phyloP scores from a whole-genome alignment of 225 moss, liverwort and hornwort genomes.

The Anthoceros angustus region DNA sequence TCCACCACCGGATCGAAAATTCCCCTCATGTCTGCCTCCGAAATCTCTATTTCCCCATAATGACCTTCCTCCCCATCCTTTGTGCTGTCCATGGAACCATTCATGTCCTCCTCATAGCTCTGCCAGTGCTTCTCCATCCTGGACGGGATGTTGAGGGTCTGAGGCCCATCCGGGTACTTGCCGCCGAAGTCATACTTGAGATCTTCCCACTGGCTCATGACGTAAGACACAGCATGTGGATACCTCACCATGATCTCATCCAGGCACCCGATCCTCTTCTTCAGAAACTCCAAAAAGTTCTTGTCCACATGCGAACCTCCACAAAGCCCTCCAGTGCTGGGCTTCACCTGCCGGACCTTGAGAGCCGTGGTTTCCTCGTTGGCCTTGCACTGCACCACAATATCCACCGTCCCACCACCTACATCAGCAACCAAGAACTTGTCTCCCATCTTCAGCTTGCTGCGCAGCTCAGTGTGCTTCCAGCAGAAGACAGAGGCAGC shows the following conservation, averaged over 20 bases:
- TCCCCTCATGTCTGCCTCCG: conserved; percentile 14
- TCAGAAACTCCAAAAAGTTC: conserved; percentile 30
- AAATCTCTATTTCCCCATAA: conserved; percentile 20
- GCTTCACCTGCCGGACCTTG: conserved; percentile 29
- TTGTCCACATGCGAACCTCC: conserved; percentile 46
- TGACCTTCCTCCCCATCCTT: conserved; percentile 8
- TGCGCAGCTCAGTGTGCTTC: neutral
- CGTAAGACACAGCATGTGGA: conserved; percentile 1
- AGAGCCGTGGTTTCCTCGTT: neutral
- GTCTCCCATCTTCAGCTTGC: conserved; percentile 8
- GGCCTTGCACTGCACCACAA: conserved; percentile 36
- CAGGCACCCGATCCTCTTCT: conserved; percentile 25
- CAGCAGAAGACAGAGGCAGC: conserved; percentile 13
- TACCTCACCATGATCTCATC: conserved; percentile 17
- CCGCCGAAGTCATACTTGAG: conserved; percentile 10
- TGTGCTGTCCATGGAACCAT: conserved; percentile 1
- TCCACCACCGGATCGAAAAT: conserved; percentile 53
- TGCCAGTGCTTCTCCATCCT: conserved; percentile 5
- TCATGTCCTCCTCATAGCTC: neutral
- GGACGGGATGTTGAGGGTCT: conserved; percentile 1
- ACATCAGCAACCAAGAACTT: conserved; percentile 42
- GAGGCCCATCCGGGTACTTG: neutral
- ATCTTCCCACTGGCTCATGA: conserved; percentile 9
- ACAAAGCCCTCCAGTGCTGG: conserved; percentile 27
- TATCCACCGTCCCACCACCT: conserved; percentile 49